Evolutionary conservation across 345 rosid genomes (phyloP).

Genomic region (Citrus trifoliata): DNA sequence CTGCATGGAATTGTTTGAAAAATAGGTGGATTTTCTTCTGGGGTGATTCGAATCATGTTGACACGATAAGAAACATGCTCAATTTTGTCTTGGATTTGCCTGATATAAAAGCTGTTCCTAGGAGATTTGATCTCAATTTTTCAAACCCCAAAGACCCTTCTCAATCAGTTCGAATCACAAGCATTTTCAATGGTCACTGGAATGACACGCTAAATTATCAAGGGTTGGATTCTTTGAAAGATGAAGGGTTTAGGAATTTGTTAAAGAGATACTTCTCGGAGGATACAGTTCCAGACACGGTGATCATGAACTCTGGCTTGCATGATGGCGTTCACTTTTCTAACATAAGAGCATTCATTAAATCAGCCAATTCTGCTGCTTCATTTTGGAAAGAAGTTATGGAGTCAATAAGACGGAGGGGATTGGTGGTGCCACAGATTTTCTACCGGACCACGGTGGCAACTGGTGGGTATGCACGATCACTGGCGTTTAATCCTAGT

Average conservation of each 20-base stretch:
- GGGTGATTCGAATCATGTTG: slow-evolving; percentile 98
- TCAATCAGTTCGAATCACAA: slow-evolving; percentile 74
- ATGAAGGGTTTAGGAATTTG: slow-evolving; percentile 58
- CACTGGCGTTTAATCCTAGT: slow-evolving; percentile 70
- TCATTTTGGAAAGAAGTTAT: slow-evolving; percentile 72
- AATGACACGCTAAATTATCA: slow-evolving; percentile 77
- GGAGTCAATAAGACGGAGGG: slow-evolving; percentile 55
- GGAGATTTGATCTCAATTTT: slow-evolving; percentile 80
- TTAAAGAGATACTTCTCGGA: slow-evolving; percentile 71
- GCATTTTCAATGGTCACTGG: slow-evolving; percentile 95
- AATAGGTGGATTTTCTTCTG: slow-evolving; percentile 89
- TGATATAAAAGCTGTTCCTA: slow-evolving; percentile 59
- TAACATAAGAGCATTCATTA: slow-evolving; percentile 46
- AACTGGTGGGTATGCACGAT: slow-evolving; percentile 82
- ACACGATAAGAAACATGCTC: slow-evolving; percentile 81
- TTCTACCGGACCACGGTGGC: slow-evolving; percentile 78
- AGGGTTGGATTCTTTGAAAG: slow-evolving; percentile 76
- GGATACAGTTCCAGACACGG: slow-evolving; percentile 63
- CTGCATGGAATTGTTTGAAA: slow-evolving; percentile 83
- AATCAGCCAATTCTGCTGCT: slow-evolving; percentile 64
- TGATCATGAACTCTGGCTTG: slow-evolving; percentile 85
- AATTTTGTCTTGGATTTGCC: slow-evolving; percentile 74
- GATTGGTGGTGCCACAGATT: slow-evolving; percentile 55
- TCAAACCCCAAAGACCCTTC: slow-evolving; percentile 63
- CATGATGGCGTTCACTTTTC: slow-evolving; percentile 82